phyloP scores from a whole-genome alignment of 1,139 yeast species.

The Suhomyces yuchorum region DNA sequence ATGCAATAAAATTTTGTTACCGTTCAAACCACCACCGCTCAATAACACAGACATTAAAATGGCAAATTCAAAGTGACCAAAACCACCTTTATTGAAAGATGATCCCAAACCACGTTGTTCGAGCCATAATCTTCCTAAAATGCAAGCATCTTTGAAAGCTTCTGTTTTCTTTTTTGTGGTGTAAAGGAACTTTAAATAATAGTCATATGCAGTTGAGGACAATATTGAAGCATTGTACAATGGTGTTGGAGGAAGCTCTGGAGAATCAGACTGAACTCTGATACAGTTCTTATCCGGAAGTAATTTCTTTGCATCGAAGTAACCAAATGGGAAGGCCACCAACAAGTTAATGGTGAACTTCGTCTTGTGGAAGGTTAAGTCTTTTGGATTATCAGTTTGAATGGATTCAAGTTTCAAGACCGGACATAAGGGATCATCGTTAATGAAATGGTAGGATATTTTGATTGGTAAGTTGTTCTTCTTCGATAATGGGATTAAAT shows the following conservation, averaged over 20 bases:
- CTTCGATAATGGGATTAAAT: slow-evolving; percentile 56
- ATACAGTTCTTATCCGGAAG: slow-evolving; percentile 79
- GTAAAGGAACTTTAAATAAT: slow-evolving; percentile 73
- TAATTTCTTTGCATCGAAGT: slow-evolving; percentile 75
- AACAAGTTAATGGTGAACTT: slow-evolving; percentile 72
- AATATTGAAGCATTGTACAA: slow-evolving; percentile 79
- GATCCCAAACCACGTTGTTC: slow-evolving; percentile 82
- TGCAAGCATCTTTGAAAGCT: slow-evolving; percentile 86
- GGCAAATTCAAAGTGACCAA: slow-evolving; percentile 91
- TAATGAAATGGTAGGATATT: slow-evolving; percentile 56
- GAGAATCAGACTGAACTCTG: slow-evolving; percentile 57
- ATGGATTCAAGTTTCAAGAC: slow-evolving; percentile 57
- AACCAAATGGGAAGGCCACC: slow-evolving; percentile 69
- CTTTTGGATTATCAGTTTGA: slow-evolving; percentile 49
- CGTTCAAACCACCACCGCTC: slow-evolving; percentile 80
- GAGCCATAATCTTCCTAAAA: slow-evolving; percentile 87
- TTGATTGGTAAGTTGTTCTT: slow-evolving; percentile 59
- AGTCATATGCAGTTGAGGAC: slow-evolving; percentile 66
- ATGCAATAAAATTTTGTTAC: slow-evolving; percentile 72
- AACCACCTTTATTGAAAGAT: slow-evolving; percentile 67
- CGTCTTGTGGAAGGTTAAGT: slow-evolving; percentile 62
- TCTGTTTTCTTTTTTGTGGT: slow-evolving; percentile 75
- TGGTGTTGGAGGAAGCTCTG: slow-evolving; percentile 73
- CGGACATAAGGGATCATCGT: slow-evolving; percentile 70
- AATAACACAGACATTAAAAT: slow-evolving; percentile 76